These are phyloP conservation scores for Allantophomopsis cytisporea DNA, from an alignment of 2,329 filamentous ascomycete species.

Conservation along the genomic window DNA sequence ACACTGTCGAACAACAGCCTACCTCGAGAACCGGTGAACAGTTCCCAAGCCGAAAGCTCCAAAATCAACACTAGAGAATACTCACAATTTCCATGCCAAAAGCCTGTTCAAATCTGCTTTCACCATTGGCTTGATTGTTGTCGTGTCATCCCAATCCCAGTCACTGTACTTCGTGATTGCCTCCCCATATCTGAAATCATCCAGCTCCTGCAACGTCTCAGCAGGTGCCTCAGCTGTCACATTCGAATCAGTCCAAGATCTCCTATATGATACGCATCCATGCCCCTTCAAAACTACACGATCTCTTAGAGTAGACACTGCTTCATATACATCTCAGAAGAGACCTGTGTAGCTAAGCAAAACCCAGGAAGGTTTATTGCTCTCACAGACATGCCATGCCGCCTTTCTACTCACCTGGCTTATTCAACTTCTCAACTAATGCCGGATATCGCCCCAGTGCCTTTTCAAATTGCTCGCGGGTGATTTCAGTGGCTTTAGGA, in stretches of 20 bases:
- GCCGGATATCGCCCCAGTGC: conserved; percentile 13
- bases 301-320: no score
- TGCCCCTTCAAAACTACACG: no score
- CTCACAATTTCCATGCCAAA: conserved; percentile 61
- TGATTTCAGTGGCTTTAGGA: conserved; percentile 11
- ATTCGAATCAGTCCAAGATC: conserved; percentile 5
- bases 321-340: no score
- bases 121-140: conserved; percentile 26
- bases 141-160: conserved; percentile 15
- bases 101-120: conserved; percentile 45
- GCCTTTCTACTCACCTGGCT: conserved; percentile 9
- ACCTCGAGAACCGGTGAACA: conserved; percentile 2
- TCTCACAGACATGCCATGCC: neutral
- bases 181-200: conserved; percentile 42
- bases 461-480: conserved; percentile 13
- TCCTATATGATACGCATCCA: no score
- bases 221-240: conserved; percentile 9
- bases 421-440: conserved; percentile 9
- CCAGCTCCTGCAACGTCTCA: conserved; percentile 35
- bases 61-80: conserved; percentile 6
- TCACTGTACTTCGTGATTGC: conserved; percentile 32
- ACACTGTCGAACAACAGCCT: neutral
- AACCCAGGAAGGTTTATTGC: no score
- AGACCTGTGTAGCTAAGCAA: no score
- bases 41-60: neutral